Conservation (phyloP, 208 protist genomes). For the Trypanosoma lewisi region DNA sequence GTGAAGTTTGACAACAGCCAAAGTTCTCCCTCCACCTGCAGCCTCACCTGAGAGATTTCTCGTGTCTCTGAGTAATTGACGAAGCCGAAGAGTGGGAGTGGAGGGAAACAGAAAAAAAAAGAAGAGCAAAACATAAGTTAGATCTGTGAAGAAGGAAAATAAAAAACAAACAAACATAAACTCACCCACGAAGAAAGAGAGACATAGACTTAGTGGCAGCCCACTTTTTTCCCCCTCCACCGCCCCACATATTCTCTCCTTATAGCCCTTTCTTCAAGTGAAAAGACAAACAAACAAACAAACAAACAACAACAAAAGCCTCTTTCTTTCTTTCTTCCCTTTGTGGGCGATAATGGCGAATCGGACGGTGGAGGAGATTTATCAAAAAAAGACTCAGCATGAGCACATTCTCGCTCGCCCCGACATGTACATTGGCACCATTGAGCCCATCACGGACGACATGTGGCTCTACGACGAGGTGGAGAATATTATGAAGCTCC, state of each 20-base stretch:
- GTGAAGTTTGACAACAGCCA: too few species aligned
- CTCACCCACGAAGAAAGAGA: too few species aligned
- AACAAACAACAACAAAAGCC: not conserved
- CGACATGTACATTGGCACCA: constrained; percentile 99
- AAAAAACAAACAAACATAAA: constrained; percentile 26
- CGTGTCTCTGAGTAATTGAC: too few species aligned
- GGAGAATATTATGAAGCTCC: constrained; percentile 88
- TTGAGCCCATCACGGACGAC: constrained; percentile 89
- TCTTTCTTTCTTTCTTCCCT: too few species aligned
- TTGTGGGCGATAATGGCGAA: constrained; percentile 14
- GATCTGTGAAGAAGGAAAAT: not conserved
- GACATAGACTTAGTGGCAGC: too few species aligned
- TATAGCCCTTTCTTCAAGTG: too few species aligned
- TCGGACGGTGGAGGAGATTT: constrained; percentile 94
- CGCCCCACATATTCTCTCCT: too few species aligned
- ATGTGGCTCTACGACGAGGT: constrained; percentile 96
- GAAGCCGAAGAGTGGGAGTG: too few species aligned
- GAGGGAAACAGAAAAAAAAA: constrained; percentile 19
- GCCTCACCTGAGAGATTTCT: too few species aligned
- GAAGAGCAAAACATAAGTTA: constrained; percentile 10
- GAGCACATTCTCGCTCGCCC: constrained; percentile 98
- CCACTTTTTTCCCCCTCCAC: too few species aligned
- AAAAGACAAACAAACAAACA: not conserved
- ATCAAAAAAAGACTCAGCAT: constrained; percentile 96
- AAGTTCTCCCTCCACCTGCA: too few species aligned